Base-by-base conservation (phyloP, 768 basidiomycete genomes). In the Candolleomyces efflorescens region DNA sequence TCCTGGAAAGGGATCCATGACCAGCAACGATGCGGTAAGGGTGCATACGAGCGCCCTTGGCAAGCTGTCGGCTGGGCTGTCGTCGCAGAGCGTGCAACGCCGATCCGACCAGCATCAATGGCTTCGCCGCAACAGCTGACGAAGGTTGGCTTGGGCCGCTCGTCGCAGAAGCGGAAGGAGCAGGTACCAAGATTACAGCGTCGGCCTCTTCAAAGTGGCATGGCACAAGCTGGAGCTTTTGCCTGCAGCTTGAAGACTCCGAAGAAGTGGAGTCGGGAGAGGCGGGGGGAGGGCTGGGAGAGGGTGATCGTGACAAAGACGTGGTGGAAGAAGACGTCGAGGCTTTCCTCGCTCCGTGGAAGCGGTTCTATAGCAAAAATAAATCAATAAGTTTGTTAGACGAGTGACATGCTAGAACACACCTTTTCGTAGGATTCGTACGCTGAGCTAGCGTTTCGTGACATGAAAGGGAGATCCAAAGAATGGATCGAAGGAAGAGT, bases 401-500 rank as follows among this genome's bases (percentile, higher is more conserved):
- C 41, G 41, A 17, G 18, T 43, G 15, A 3, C 15, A 3, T 43
- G 15, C 13, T 20, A 43, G 41, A 17, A 23, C n/a, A 41, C 45
- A 20, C n/a, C 32, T 24, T 56, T 17, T 32, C 32, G 32, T 32
- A 32, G 7, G 12, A 55, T 12, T 46, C 32, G 39, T 37, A 20
- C 47, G 32, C 32, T 32, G 32, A 32, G 32, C 32, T 32, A 32
- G 32, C 32, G 32, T 32, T 32, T 32, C 32, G 32, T 32, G 41
- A 43, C 41, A 59, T 63, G 39, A 41, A 65, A 67, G 65, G 68
- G 53, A 82, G 73, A 51, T 75, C 64, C 49, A 82, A 76, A 15
- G 79, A 66, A 55, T 70, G 78, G n/a, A 83, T 70, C 12, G 82
- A 68, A n/a, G 81, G 81, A n/a, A 82, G 79, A 0, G 74, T 78